A percentile compares a stretch with the other conserved stretches of the same genome.
phyloP scores from a whole-genome alignment of 441 rosid genomes.

The Manihot esculenta region DNA sequence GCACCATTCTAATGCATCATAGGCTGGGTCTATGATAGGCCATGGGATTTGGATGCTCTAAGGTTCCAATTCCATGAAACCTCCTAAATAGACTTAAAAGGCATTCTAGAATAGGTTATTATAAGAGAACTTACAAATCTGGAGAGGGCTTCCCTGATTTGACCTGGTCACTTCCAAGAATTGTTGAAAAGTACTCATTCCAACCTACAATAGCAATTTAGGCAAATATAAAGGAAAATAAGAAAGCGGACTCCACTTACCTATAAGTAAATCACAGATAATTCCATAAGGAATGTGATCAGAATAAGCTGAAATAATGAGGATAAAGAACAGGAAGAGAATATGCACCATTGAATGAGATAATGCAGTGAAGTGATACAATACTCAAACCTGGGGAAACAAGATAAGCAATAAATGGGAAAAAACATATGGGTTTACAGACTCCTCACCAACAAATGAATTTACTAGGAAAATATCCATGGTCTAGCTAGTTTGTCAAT shows the following conservation, averaged over 20 bases:
- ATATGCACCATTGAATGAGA: too few relatives aligned
- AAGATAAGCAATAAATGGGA: not conserved
- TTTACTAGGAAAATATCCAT: too few relatives aligned
- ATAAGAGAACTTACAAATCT: slow-evolving; percentile 35
- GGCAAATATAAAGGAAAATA: not conserved
- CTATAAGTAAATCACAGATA: not conserved
- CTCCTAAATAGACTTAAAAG: too few relatives aligned
- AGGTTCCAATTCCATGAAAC: not conserved
- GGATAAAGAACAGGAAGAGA: too few relatives aligned
- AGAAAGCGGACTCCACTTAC: not conserved
- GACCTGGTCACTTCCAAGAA: slow-evolving; percentile 48
- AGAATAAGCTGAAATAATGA: not conserved
- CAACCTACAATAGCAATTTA: slow-evolving; percentile 30
- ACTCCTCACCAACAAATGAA: not conserved
- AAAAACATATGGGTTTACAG: not conserved
- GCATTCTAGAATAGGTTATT: not conserved
- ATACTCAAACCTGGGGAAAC: too few relatives aligned
- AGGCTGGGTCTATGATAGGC: not conserved
- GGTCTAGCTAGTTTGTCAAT: too few relatives aligned
- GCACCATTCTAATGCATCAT: not conserved
- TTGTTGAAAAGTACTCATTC: slow-evolving; percentile 37
- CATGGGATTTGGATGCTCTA: not conserved
- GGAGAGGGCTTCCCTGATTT: slow-evolving; percentile 47
- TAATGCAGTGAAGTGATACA: too few relatives aligned
- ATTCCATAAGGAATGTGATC: not conserved